These are phyloP conservation scores for Acmispon strigosus DNA, from an alignment of 306 rosid genomes.

Conservation along the genomic window DNA sequence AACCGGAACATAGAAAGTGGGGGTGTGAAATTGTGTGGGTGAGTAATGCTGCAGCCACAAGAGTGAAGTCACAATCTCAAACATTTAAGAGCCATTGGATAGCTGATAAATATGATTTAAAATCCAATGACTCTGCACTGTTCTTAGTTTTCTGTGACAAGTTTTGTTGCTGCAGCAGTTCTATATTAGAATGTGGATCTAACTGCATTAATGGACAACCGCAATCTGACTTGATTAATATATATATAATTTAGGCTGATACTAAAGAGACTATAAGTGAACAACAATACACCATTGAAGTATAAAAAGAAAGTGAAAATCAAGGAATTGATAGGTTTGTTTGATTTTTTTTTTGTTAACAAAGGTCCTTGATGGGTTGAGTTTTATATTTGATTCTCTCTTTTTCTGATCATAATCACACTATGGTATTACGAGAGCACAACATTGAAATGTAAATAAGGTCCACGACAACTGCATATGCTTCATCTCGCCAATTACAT, in stretches of 20 bases:
- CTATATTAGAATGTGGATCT: neutral
- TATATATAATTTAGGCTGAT: neutral
- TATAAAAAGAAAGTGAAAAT: neutral
- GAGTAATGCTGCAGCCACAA: neutral
- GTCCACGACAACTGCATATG: too few relatives aligned
- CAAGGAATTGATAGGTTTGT: neutral
- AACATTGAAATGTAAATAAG: too few relatives aligned
- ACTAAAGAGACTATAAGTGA: neutral
- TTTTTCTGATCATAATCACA: too few relatives aligned
- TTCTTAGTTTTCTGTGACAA: neutral
- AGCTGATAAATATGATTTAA: neutral
- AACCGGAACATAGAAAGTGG: too few relatives aligned
- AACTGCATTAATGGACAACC: neutral
- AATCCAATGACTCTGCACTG: neutral
- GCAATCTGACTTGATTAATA: neutral
- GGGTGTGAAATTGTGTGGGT: too few relatives aligned
- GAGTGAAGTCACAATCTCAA: neutral
- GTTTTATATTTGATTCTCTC: too few relatives aligned
- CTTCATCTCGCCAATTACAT: too few relatives aligned
- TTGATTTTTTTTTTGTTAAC: too few relatives aligned
- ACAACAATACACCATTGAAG: neutral
- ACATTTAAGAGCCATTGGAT: neutral
- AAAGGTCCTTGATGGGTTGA: too few relatives aligned
- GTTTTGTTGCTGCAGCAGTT: conserved; percentile 7
- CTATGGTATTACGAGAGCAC: neutral